Evolutionary conservation across 2,329 filamentous ascomycete genomes (phyloP).

Genomic region (Microsporum audouinii): DNA sequence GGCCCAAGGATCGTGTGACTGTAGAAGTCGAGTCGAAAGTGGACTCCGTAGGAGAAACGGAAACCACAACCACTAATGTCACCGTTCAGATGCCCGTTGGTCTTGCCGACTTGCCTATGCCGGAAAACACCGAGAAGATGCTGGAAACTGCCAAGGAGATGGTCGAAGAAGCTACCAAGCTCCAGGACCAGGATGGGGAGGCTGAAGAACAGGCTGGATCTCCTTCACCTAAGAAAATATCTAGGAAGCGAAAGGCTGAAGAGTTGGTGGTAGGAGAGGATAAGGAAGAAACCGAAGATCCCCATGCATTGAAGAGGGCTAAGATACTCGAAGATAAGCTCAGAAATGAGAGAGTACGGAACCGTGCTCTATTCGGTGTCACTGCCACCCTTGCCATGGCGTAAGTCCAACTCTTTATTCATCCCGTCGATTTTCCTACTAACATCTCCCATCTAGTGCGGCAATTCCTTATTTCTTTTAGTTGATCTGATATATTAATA

Average conservation of each 20-base stretch:
- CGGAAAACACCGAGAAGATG: constrained; percentile 71
- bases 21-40: constrained; percentile 59
- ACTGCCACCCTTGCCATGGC: constrained; percentile 79
- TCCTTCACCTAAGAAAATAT: constrained; percentile 15
- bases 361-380: constrained; percentile 72
- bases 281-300: constrained; percentile 26
- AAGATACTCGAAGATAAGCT: constrained; percentile 60
- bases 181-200: constrained; percentile 29
- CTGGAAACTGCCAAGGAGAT: constrained; percentile 77
- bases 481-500: neutral
- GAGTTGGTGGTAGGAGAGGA: constrained; percentile 47
- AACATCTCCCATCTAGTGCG: constrained; percentile 23
- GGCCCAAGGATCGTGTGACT: constrained; percentile 42
- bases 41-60: constrained; percentile 42
- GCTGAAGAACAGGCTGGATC: constrained; percentile 19
- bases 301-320: constrained; percentile 54
- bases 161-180: constrained; percentile 59
- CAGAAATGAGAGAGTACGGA: constrained; percentile 75
- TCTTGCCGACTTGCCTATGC: constrained; percentile 55
- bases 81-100: constrained; percentile 64
- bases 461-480: constrained; percentile 40
- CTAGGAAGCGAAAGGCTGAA: constrained; percentile 61
- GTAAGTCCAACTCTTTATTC: constrained; percentile 48
- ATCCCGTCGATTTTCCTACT: neutral
- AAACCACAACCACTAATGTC: constrained; percentile 61